These are phyloP conservation scores for Scleroderma bovista DNA, from an alignment of 768 basidiomycete species.

Conservation along the genomic window DNA sequence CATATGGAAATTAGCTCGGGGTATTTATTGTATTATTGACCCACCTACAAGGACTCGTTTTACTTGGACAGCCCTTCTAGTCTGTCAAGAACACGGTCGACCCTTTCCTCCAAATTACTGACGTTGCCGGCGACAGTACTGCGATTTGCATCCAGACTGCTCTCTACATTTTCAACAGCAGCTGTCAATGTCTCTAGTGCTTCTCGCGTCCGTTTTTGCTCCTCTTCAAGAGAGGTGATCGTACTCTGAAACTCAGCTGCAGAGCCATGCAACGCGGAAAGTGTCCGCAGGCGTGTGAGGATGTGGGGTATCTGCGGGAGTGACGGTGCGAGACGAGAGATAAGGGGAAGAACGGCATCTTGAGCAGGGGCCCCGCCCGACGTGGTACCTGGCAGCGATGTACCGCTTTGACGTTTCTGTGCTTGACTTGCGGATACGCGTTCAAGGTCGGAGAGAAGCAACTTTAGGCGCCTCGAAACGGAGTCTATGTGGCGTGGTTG, in stretches of 20 bases:
- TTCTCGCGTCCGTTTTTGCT: slow-evolving; percentile 60
- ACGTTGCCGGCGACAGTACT: slow-evolving; percentile 70
- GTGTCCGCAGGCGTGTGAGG: slow-evolving; percentile 78
- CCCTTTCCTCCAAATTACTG: slow-evolving; percentile 56
- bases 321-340: slow-evolving; percentile 64
- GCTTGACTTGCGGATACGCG: slow-evolving; percentile 49
- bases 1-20: slow-evolving; percentile 1
- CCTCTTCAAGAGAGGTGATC: slow-evolving; percentile 61
- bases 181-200: slow-evolving; percentile 60
- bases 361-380: slow-evolving; percentile 29
- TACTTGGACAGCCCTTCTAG: slow-evolving; percentile 32
- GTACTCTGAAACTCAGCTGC: slow-evolving; percentile 73
- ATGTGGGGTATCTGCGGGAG: slow-evolving; percentile 87
- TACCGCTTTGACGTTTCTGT: slow-evolving; percentile 18
- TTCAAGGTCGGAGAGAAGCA: slow-evolving; percentile 89
- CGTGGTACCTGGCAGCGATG: slow-evolving; percentile 7
- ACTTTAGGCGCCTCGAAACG: slow-evolving; percentile 87
- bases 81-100: slow-evolving; percentile 42
- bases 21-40: slow-evolving; percentile 1
- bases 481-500: slow-evolving; percentile 96
- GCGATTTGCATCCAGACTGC: slow-evolving; percentile 71
- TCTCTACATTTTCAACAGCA: slow-evolving; percentile 69
- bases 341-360: slow-evolving; percentile 63
- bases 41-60: not conserved
- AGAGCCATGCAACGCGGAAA: slow-evolving; percentile 75